These are phyloP conservation scores for Backusella australiensis DNA, from an alignment of 192 early-diverging fungal genomes.

Conservation along the genomic window DNA sequence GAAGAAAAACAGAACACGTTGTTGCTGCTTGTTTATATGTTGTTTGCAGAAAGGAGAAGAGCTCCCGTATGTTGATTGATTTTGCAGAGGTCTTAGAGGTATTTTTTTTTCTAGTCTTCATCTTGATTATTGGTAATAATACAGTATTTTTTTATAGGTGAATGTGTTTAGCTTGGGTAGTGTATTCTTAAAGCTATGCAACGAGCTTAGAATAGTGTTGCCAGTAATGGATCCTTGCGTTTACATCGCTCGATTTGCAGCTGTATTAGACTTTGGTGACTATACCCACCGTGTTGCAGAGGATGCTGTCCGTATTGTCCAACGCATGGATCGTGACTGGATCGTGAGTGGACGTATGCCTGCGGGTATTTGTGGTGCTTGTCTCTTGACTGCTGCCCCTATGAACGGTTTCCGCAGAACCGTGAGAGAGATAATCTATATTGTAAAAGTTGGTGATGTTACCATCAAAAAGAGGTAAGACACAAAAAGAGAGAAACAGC, in stretches of 20 bases:
- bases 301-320: slow-evolving; percentile 80
- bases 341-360: slow-evolving; percentile 86
- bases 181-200: slow-evolving; percentile 75
- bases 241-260: slow-evolving; percentile 91
- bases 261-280: slow-evolving; percentile 88
- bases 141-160: slow-evolving; percentile 34
- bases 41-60: slow-evolving; percentile 82
- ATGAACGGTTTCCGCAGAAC: slow-evolving; percentile 90
- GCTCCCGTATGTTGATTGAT: slow-evolving; percentile 92
- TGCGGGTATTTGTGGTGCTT: slow-evolving; percentile 93
- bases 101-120: background rate
- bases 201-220: slow-evolving; percentile 27
- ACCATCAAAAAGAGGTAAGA: slow-evolving; percentile 75
- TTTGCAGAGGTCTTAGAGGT: slow-evolving; percentile 71
- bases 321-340: slow-evolving; percentile 95
- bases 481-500: no score
- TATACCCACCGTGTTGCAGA: slow-evolving; percentile 71
- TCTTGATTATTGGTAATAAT: background rate
- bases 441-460: slow-evolving; percentile 39
- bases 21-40: slow-evolving; percentile 91
- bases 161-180: slow-evolving; percentile 90
- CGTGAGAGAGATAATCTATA: slow-evolving; percentile 72
- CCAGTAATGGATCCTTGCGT: slow-evolving; percentile 79
- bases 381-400: slow-evolving; percentile 83
- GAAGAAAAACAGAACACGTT: slow-evolving; percentile 72